Evolutionary conservation across 345 rosid genomes (phyloP).

Genomic region (Litchi chinensis): DNA sequence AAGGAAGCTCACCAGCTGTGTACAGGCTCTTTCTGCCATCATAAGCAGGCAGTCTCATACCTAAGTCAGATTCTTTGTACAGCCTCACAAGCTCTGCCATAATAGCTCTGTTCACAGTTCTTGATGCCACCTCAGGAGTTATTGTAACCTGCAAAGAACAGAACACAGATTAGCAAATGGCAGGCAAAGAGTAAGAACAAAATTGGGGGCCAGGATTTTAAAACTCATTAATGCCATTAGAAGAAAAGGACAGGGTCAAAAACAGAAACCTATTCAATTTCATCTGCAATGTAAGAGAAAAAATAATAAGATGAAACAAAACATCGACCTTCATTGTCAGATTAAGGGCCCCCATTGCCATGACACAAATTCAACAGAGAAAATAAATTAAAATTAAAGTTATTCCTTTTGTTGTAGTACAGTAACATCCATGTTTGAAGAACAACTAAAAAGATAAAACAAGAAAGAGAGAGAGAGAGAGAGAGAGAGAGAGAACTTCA

Average conservation of each 20-base stretch:
- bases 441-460: neutral
- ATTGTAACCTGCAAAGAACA: slow-evolving; percentile 83
- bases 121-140: slow-evolving; percentile 92
- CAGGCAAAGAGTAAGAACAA: slow-evolving; percentile 52
- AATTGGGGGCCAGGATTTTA: slow-evolving; percentile 26
- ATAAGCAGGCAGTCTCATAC: slow-evolving; percentile 94
- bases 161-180: slow-evolving; percentile 35
- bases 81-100: slow-evolving; percentile 91
- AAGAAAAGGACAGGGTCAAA: slow-evolving; percentile 26
- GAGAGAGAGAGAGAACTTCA: slow-evolving; percentile 3
- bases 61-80: slow-evolving; percentile 86
- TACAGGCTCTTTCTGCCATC: slow-evolving; percentile 97
- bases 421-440: slow-evolving; percentile 16
- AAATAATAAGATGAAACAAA: slow-evolving; percentile 26
- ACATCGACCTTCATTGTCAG: slow-evolving; percentile 36
- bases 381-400: neutral
- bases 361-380: slow-evolving; percentile 18
- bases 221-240: slow-evolving; percentile 36
- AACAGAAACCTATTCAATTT: slow-evolving; percentile 37
- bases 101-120: slow-evolving; percentile 80
- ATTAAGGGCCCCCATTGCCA: slow-evolving; percentile 38
- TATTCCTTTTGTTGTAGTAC: slow-evolving; percentile 12
- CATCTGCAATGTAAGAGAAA: slow-evolving; percentile 37
- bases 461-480: neutral
- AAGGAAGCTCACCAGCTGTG: slow-evolving; percentile 97